Evolutionary conservation across 352 stramenopile genomes (phyloP).

Genomic region (Elongisporangium anandrum): DNA sequence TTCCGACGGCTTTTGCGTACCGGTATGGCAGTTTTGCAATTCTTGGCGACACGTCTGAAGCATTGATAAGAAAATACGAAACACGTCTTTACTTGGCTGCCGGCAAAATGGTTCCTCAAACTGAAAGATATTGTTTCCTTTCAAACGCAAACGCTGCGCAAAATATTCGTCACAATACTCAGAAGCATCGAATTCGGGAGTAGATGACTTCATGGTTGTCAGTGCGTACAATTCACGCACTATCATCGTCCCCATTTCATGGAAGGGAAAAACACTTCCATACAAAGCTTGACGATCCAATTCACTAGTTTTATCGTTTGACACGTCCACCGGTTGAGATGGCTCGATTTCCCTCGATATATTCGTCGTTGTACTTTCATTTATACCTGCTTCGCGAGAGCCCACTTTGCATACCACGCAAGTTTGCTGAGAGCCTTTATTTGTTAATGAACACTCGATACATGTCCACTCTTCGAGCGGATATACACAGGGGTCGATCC

Average conservation of each 20-base stretch:
- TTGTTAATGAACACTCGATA: constrained; percentile 54
- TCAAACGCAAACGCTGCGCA: not conserved
- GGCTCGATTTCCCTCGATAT: not conserved
- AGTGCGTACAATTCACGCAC: constrained; percentile 7
- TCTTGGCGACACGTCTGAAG: constrained; percentile 16
- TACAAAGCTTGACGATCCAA: not conserved
- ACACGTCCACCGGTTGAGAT: not conserved
- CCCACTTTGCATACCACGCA: constrained; percentile 51
- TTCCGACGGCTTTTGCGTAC: constrained; percentile 16
- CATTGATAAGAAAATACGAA: constrained; percentile 46
- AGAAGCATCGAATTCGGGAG: too few species aligned
- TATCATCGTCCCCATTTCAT: constrained; percentile 17
- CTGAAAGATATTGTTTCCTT: constrained; percentile 5
- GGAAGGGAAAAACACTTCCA: constrained; percentile 7
- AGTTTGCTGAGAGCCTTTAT: constrained; percentile 46
- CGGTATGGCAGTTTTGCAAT: not conserved
- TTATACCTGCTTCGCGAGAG: constrained; percentile 12
- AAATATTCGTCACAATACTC: too few species aligned
- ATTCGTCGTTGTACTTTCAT: not conserved
- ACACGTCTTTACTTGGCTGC: constrained; percentile 53
- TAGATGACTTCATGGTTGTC: not conserved
- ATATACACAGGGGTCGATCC: constrained; percentile 70
- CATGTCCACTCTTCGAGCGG: constrained; percentile 73
- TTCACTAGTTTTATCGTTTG: not conserved
- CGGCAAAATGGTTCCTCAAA: constrained; percentile 81